Base-by-base conservation (phyloP, 1,284 basidiomycete genomes). In the Xanthoconium separans region DNA sequence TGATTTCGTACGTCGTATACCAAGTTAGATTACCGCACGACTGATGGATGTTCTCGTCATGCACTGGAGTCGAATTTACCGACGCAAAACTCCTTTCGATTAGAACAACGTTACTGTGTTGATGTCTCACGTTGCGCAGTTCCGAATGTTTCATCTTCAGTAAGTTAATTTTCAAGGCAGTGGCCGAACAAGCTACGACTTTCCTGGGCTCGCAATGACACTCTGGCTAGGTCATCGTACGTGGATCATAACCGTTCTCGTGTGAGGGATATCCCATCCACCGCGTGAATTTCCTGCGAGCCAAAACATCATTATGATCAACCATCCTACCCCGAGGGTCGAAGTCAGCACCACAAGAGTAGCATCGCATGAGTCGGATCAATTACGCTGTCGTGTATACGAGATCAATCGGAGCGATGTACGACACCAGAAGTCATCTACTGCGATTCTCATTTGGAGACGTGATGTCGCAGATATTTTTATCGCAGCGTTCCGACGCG, bases 381-480 rank as follows among this genome's bases (percentile, higher is more conserved):
- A 2, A 16, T 34, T 24, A 34, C 9, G n/a, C 31, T 13, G 15
- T n/a, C 15, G 5, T n/a, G 15, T 9, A 20, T 13, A 16, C 9
- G n/a, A n/a, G 2, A 11, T 37, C n/a, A 18, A 10, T 10, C 36
- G n/a, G 40, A 42, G 40, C 20, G 15, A 24, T 42, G 24, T 9
- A 16, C 36, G n/a, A 37, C 15, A 33, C 31, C 40, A 42, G 27
- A 27, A 13, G 41, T 43, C 42, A 20, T 24, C 16, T n/a, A 10
- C 55, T 47, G 55, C 55, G 39, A 29, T 29, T 43, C 36, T 51
- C 22, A 34, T 53, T 18, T n/a, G n/a, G 18, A 43, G 22, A 11
- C 13, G 22, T 24, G 18, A 22, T 57, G 45, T 57, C 22, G 22
- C 22, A 22, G 22, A 22, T 22, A 22, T 39, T 56, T 27, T 57